Percentiles rank a stretch among this genome's conserved stretches.
Evolutionary conservation across 176 grass and related monocot species (phyloP).

Genomic region (Zizania latifolia): DNA sequence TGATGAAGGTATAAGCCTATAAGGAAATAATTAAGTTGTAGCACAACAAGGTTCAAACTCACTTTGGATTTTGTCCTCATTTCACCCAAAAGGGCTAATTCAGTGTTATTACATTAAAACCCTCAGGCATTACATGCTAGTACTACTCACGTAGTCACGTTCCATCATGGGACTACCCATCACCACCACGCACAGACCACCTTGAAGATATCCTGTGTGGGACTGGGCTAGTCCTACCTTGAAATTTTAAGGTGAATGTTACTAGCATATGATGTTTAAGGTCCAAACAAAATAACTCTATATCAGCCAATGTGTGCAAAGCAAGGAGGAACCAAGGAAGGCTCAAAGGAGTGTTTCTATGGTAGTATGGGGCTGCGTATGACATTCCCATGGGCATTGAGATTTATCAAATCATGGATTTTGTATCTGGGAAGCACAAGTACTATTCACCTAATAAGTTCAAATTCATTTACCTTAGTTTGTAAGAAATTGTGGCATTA

Average conservation of each 20-base stretch:
- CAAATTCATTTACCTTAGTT: not conserved
- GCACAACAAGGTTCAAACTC: not conserved
- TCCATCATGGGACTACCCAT: not conserved
- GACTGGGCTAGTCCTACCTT: not conserved
- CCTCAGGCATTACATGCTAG: conserved; percentile 2
- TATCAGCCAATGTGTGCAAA: not conserved
- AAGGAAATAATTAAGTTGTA: not conserved
- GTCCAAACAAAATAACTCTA: not conserved
- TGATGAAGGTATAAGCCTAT: no score
- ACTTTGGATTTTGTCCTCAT: not conserved
- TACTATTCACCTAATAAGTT: not conserved
- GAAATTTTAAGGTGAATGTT: not conserved
- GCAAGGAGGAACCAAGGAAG: not conserved
- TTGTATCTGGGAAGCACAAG: not conserved
- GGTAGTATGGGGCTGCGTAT: not conserved
- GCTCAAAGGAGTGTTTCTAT: not conserved
- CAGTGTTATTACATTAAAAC: not conserved
- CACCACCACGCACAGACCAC: not conserved
- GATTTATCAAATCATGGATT: not conserved
- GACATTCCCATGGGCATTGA: not conserved
- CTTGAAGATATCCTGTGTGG: conserved; percentile 2
- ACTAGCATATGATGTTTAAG: not conserved
- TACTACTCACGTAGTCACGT: not conserved
- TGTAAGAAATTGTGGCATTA: not conserved
- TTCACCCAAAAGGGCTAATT: not conserved